These are phyloP conservation scores for Aspergillus novoparasiticus DNA, from an alignment of 2,329 filamentous ascomycete genomes.

Conservation along the genomic window DNA sequence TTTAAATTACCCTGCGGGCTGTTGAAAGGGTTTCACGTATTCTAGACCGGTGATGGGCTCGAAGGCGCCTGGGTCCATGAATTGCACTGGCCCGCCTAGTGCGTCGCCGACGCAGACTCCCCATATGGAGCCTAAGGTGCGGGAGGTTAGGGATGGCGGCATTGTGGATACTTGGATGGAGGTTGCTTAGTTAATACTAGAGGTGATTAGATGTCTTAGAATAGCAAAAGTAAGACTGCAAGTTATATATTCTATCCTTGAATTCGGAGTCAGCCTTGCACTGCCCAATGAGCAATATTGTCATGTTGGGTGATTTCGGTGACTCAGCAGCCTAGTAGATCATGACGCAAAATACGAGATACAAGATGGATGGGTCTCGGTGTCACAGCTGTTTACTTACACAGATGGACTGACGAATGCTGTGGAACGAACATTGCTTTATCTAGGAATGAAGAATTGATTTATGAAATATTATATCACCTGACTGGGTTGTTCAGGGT, in stretches of 20 bases:
- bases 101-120: slow-evolving; percentile 47
- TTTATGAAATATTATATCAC: too few species aligned
- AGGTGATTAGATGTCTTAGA: neutral
- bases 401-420: neutral
- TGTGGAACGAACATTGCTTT: neutral
- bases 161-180: neutral
- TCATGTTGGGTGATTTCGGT: neutral
- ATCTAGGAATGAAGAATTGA: too few species aligned
- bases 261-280: neutral
- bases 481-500: too few species aligned
- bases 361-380: neutral
- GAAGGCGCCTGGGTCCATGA: slow-evolving; percentile 39
- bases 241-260: neutral
- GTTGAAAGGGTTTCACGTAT: slow-evolving; percentile 35
- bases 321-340: neutral
- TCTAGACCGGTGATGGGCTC: slow-evolving; percentile 34
- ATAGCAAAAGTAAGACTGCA: neutral
- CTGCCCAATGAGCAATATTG: neutral
- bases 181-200: neutral
- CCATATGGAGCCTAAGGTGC: slow-evolving; percentile 35
- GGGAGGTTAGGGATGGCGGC: neutral
- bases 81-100: slow-evolving; percentile 48
- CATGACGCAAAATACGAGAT: neutral
- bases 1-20: slow-evolving; percentile 37
- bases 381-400: neutral